A percentile compares a stretch with the other conserved stretches of the same genome.
phyloP scores from a whole-genome alignment of 2,329 filamentous ascomycete genomes.

The Didymella keratinophila region DNA sequence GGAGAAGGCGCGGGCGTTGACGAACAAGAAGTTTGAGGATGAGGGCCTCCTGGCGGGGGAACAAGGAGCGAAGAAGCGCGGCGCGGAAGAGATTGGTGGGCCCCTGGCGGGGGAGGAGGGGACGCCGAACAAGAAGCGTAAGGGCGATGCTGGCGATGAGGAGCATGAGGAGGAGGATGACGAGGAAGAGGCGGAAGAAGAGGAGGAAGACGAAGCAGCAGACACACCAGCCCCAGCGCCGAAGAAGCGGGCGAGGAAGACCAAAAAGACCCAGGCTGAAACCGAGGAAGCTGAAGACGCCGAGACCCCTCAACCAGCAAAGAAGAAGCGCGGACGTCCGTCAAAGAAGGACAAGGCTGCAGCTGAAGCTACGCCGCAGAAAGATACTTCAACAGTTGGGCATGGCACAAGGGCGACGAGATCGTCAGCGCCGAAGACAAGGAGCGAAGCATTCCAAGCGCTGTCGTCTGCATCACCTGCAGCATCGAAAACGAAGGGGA shows the following conservation, averaged over 20 bases:
- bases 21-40: constrained; percentile 40
- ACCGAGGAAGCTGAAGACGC: background rate
- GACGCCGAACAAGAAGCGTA: constrained; percentile 6
- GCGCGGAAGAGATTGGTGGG: too few relatives aligned
- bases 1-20: constrained; percentile 28
- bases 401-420: constrained; percentile 16
- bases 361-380: constrained; percentile 5
- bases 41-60: constrained; percentile 21
- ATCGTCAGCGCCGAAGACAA: constrained; percentile 7
- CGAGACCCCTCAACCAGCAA: constrained; percentile 4
- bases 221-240: background rate
- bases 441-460: background rate
- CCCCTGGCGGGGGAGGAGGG: constrained; percentile 22
- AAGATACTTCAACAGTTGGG: constrained; percentile 26
- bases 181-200: background rate
- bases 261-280: constrained; percentile 3
- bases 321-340: constrained; percentile 20
- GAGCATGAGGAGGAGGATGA: too few relatives aligned
- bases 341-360: constrained; percentile 12
- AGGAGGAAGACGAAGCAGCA: background rate
- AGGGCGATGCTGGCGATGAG: background rate
- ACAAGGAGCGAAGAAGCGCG: constrained; percentile 37
- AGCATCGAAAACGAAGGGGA: constrained; percentile 22
- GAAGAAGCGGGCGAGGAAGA: background rate
- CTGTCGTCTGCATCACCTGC: background rate